These are phyloP conservation scores for Debaryomyces tyrocola DNA, from an alignment of 805 yeast genomes.

Conservation along the genomic window DNA sequence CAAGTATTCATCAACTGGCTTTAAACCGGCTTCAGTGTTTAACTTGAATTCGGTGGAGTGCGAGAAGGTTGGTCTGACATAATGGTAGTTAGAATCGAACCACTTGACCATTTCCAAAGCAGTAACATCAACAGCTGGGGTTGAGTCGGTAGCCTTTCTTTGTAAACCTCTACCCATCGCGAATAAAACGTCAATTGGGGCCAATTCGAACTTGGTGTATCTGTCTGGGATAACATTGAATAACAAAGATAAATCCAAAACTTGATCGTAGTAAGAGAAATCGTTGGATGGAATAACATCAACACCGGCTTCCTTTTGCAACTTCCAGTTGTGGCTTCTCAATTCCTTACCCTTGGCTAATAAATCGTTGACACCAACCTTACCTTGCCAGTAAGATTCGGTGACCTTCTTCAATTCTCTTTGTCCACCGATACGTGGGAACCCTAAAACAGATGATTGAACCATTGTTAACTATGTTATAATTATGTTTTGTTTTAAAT, in stretches of 20 bases:
- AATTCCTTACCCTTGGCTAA: constrained; percentile 91
- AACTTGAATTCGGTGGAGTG: constrained; percentile 94
- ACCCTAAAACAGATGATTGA: constrained; percentile 95
- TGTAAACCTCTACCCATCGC: constrained; percentile 99
- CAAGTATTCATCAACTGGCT: constrained; percentile 95
- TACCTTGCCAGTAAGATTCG: constrained; percentile 98
- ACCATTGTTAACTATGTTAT: constrained; percentile 58
- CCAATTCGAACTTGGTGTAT: constrained; percentile 87
- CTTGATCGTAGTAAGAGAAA: constrained; percentile 97
- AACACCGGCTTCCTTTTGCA: constrained; percentile 96
- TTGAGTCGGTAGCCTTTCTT: constrained; percentile 86
- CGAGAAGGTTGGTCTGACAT: constrained; percentile 98
- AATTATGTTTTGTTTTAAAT: not conserved
- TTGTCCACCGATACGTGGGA: constrained; percentile 99
- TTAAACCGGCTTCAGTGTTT: constrained; percentile 67
- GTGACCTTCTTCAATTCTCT: constrained; percentile 99
- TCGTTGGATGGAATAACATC: constrained; percentile 97
- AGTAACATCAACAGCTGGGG: constrained; percentile 93
- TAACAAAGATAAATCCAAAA: constrained; percentile 85
- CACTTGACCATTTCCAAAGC: constrained; percentile 99
- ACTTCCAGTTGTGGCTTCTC: constrained; percentile 96
- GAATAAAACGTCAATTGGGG: constrained; percentile 87
- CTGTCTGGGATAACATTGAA: constrained; percentile 97
- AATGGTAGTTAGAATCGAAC: constrained; percentile 99
- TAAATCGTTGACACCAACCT: constrained; percentile 82